A percentile compares a stretch with the other conserved stretches of the same genome.
These are phyloP conservation scores for Asparagopsis taxiformis DNA, from an alignment of 31 red algal species.

Conservation along the genomic window DNA sequence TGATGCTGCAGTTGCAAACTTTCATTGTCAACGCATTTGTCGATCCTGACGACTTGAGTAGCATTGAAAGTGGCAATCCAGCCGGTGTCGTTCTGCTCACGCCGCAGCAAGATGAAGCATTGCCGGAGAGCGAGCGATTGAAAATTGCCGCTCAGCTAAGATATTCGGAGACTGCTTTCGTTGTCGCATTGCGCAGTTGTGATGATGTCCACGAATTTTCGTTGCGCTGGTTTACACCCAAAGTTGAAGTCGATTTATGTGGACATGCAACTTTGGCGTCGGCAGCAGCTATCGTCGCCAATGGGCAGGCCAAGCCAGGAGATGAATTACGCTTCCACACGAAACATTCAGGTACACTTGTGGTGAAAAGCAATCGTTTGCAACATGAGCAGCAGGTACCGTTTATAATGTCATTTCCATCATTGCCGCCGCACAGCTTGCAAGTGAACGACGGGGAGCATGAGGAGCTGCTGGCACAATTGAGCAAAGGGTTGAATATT, in stretches of 20 bases:
- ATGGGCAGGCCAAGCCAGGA: neutral
- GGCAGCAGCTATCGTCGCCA: constrained; percentile 37
- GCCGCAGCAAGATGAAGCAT: neutral
- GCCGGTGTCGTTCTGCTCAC: constrained; percentile 44
- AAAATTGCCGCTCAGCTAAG: constrained; percentile 40
- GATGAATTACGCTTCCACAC: constrained; percentile 31
- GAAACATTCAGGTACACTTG: constrained; percentile 39
- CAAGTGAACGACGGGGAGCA: too few relatives aligned
- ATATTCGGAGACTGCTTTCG: constrained; percentile 69
- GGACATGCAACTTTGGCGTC: constrained; percentile 87
- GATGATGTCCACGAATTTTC: constrained; percentile 2
- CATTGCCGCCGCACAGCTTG: too few relatives aligned
- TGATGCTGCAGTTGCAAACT: too few relatives aligned
- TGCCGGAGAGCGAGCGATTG: constrained; percentile 17
- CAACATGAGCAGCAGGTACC: too few relatives aligned
- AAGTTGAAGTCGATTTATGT: constrained; percentile 66
- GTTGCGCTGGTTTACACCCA: constrained; percentile 86
- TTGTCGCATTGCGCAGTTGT: constrained; percentile 22
- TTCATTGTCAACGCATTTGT: too few relatives aligned
- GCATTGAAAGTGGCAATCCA: constrained; percentile 51
- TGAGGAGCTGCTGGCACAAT: neutral
- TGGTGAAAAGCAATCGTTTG: too few relatives aligned
- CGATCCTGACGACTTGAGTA: too few relatives aligned
- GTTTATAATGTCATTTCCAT: too few relatives aligned
- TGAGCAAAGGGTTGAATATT: constrained; percentile 2